phyloP scores from a whole-genome alignment of 208 protist genomes.

The Leishmania mexicana region DNA sequence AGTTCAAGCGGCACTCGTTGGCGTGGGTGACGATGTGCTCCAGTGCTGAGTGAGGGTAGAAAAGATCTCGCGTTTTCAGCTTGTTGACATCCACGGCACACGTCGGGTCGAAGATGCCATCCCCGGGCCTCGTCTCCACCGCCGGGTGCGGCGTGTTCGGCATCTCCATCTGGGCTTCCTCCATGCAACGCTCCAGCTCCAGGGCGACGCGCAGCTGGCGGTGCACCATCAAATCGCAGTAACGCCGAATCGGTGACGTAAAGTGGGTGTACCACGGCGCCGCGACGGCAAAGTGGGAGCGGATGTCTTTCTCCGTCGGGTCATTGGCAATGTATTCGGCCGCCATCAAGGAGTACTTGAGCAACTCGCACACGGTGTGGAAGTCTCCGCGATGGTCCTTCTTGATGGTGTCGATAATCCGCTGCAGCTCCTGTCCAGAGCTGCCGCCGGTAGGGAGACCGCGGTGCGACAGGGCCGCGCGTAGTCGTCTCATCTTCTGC shows the following conservation, averaged over 20 bases:
- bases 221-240: constrained; percentile 93
- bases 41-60: constrained; percentile 59
- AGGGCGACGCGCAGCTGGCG: constrained; percentile 83
- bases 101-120: constrained; percentile 23
- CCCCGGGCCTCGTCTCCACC: constrained; percentile 18
- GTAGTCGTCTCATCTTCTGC: constrained; percentile 43
- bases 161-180: constrained; percentile 26
- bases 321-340: constrained; percentile 87
- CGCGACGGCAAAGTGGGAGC: constrained; percentile 90
- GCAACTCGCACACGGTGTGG: constrained; percentile 56
- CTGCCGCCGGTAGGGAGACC: constrained; percentile 43
- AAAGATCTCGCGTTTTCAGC: constrained; percentile 40
- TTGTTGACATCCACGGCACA: constrained; percentile 39
- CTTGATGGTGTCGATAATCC: constrained; percentile 37
- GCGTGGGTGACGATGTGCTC: constrained; percentile 54
- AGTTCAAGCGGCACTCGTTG: constrained; percentile 59
- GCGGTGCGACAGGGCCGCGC: constrained; percentile 19
- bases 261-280: constrained; percentile 94
- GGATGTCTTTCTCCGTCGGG: constrained; percentile 28
- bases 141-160: constrained; percentile 18
- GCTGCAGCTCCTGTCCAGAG: constrained; percentile 56
- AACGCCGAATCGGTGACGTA: constrained; percentile 94
- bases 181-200: constrained; percentile 72
- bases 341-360: constrained; percentile 73
- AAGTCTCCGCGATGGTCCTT: constrained; percentile 30